Evolutionary conservation across 768 basidiomycete species (phyloP), one percentile per base, ranked within the genome.

Genomic region (Brasilioporus rufonigricans): DNA sequence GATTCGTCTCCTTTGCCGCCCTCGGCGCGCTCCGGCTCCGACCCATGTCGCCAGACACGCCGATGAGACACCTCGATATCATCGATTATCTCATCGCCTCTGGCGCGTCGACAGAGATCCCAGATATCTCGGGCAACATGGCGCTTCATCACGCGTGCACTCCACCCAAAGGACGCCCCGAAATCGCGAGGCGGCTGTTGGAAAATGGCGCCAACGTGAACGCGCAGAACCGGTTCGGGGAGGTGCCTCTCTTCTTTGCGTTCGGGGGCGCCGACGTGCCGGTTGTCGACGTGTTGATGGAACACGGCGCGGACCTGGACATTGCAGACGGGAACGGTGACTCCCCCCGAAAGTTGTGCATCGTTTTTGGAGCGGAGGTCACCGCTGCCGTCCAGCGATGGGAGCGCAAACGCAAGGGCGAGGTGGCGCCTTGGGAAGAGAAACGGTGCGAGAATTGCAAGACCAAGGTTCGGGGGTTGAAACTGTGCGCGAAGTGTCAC

Each of bases 91-190:
- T 85, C 23, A 66, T 83, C 36, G 62, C 71, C 0, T 55, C 63
- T 0, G 80, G 80, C 13, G 68, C 75, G 0, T 69, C 78, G 4
- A 63, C 72, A 4, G 70, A 81, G 47, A 21, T 72, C 1, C 65
- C 66, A 2, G 83, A 83, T 53, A 75, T 84, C 41, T 71, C 65
- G 11, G 80, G 80, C 4, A 71, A 71, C 65, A 83, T 80, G 1
- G 77, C 83, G 1, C 72, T 83, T 5, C 74, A 79, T 44, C 81
- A 82, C 60, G 68, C 72, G 0, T 74, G 74, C 9, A 72, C 72
- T 6, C 66, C 68, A 0, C 60, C 61, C 0, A 19, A 44, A 2
- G 63, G 68, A 0, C 60, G 69, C 26, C 41, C 65, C 9, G 68
- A 72, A 12, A 62, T 81, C 19, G 65, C 69, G 0, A 73, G 73